phyloP scores from a whole-genome alignment of 2,329 filamentous ascomycete genomes.

The Xylaria sp. region DNA sequence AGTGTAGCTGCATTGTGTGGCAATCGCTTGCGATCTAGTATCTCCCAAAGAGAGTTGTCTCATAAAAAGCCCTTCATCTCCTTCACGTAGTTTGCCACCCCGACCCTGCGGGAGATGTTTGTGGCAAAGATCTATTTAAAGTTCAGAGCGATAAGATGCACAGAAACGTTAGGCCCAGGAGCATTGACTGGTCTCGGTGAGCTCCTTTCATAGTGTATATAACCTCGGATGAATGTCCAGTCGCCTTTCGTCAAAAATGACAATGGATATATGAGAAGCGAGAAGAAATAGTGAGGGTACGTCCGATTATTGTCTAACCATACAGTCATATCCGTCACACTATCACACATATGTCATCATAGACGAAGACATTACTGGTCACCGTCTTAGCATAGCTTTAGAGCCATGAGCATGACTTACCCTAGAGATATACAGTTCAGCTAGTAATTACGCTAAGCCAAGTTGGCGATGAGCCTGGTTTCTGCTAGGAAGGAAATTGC shows the following conservation, averaged over 20 bases:
- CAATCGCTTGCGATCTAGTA: too few species aligned
- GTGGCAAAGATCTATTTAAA: not conserved
- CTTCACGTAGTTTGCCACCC: not conserved
- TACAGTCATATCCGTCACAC: constrained; percentile 2
- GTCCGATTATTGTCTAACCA: not conserved
- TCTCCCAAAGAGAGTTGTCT: too few species aligned
- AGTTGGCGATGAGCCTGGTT: not conserved
- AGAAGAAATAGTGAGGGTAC: not conserved
- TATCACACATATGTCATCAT: constrained; percentile 23
- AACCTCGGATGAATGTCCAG: not conserved
- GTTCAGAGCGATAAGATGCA: not conserved
- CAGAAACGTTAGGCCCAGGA: too few species aligned
- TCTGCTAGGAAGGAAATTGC: not conserved
- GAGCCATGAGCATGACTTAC: not conserved
- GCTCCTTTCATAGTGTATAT: too few species aligned
- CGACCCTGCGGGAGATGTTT: too few species aligned
- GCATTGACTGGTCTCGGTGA: not conserved
- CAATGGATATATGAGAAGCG: not conserved
- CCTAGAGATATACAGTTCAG: constrained; percentile 9
- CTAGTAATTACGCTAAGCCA: constrained; percentile 8
- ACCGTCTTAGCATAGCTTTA: not conserved
- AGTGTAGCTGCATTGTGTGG: too few species aligned
- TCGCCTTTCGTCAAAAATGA: not conserved
- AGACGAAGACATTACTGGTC: not conserved
- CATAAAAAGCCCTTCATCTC: not conserved